phyloP scores from a whole-genome alignment of 805 yeast genomes.

The Candida piceae region DNA sequence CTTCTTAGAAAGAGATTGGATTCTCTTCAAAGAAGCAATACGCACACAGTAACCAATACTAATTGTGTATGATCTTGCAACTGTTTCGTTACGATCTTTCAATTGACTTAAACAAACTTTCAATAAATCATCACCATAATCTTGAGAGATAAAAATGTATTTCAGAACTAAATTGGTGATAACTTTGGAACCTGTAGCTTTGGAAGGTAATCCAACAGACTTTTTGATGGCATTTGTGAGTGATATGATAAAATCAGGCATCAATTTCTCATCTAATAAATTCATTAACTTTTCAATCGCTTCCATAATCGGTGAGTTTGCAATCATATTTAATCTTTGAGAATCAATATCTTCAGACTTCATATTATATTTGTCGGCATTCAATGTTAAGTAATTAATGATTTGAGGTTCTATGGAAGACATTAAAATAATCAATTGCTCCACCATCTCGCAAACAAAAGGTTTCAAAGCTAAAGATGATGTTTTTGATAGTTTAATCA shows the following conservation, averaged over 20 bases:
- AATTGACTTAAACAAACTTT: constrained; percentile 54
- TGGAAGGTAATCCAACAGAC: constrained; percentile 87
- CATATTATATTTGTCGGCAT: constrained; percentile 83
- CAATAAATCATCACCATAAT: constrained; percentile 61
- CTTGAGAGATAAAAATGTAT: constrained; percentile 39
- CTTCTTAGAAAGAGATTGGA: constrained; percentile 47
- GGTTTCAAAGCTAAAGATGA: constrained; percentile 58
- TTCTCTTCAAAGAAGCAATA: constrained; percentile 46
- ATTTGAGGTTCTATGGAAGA: constrained; percentile 91
- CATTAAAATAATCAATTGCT: constrained; percentile 65
- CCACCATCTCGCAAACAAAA: constrained; percentile 63
- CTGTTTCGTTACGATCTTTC: constrained; percentile 65
- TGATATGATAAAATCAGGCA: constrained; percentile 44
- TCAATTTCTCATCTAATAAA: constrained; percentile 44
- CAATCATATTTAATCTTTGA: constrained; percentile 64
- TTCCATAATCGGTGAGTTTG: constrained; percentile 84
- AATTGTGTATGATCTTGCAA: constrained; percentile 69
- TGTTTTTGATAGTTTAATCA: constrained; percentile 64
- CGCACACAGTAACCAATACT: constrained; percentile 78
- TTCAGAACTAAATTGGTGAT: constrained; percentile 59
- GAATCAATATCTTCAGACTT: constrained; percentile 71
- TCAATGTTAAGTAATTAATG: constrained; percentile 75
- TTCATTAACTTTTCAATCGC: constrained; percentile 70
- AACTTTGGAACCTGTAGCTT: constrained; percentile 76
- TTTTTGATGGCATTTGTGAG: constrained; percentile 54